phyloP scores from a whole-genome alignment of 2,329 filamentous ascomycete genomes.

The Purpureocillium lavendulum region DNA sequence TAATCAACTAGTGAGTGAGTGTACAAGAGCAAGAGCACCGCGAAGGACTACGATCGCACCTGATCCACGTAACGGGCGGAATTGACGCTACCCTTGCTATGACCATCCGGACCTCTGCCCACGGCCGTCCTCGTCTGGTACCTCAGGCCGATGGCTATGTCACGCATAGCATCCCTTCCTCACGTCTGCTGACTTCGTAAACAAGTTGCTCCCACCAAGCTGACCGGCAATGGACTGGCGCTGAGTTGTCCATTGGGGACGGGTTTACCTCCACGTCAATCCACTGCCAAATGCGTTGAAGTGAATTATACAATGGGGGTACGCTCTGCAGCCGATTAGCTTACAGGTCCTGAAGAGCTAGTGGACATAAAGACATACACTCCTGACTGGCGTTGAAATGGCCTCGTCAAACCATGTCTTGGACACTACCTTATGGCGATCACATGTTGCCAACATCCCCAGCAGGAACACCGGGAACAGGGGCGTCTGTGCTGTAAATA shows the following conservation, averaged over 20 bases:
- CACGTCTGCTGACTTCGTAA: conserved; percentile 18
- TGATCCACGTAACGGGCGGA: too few species aligned
- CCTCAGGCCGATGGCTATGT: too few species aligned
- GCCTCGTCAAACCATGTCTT: conserved; percentile 27
- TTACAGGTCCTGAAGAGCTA: conserved; percentile 8
- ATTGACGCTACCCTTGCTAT: too few species aligned
- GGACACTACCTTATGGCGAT: conserved; percentile 19
- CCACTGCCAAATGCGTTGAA: conserved; percentile 26
- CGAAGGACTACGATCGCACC: too few species aligned
- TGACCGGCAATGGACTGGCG: conserved; percentile 17
- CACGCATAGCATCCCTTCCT: conserved; percentile 27
- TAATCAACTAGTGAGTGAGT: neutral
- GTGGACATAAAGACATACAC: conserved; percentile 14
- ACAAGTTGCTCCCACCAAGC: conserved; percentile 34
- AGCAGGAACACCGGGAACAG: conserved; percentile 32
- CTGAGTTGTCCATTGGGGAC: conserved; percentile 4
- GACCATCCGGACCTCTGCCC: too few species aligned
- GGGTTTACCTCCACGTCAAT: conserved; percentile 18
- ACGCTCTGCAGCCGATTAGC: conserved; percentile 23
- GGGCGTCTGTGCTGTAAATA: conserved; percentile 33
- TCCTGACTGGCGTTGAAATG: conserved; percentile 26
- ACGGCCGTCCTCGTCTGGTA: too few species aligned
- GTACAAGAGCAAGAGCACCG: too few species aligned
- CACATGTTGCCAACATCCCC: conserved; percentile 23
- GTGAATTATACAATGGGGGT: conserved; percentile 24